phyloP scores from a whole-genome alignment of 2,329 filamentous ascomycete genomes.

The Emmonsia crescens region DNA sequence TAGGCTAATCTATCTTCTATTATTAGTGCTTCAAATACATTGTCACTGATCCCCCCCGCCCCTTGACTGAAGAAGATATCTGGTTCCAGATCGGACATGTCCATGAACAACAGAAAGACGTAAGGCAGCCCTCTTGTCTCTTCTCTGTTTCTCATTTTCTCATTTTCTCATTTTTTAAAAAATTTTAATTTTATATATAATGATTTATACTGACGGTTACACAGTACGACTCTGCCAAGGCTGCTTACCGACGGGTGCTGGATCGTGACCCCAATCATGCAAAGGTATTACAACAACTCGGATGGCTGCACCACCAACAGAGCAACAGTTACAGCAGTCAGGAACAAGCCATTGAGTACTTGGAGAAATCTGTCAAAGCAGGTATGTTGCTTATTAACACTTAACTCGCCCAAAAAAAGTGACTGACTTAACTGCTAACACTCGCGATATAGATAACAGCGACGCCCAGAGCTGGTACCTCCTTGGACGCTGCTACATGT shows the following conservation, averaged over 20 bases:
- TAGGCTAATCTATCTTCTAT: neutral
- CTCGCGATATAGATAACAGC: slow-evolving; percentile 56
- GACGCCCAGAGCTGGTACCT: slow-evolving; percentile 99
- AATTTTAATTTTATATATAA: too few relatives aligned
- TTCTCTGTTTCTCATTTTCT: neutral
- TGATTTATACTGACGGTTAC: slow-evolving; percentile 22
- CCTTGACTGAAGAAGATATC: slow-evolving; percentile 92
- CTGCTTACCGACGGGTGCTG: slow-evolving; percentile 82
- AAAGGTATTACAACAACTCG: slow-evolving; percentile 94
- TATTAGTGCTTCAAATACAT: slow-evolving; percentile 94
- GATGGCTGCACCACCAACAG: slow-evolving; percentile 95
- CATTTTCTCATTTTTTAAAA: neutral
- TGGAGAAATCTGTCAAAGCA: slow-evolving; percentile 90
- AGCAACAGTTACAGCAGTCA: slow-evolving; percentile 85
- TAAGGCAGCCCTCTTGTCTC: slow-evolving; percentile 49
- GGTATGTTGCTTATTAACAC: slow-evolving; percentile 46
- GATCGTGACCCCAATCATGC: slow-evolving; percentile 93
- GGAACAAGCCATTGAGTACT: slow-evolving; percentile 90
- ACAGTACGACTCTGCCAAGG: slow-evolving; percentile 86
- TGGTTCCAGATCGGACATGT: slow-evolving; percentile 99
- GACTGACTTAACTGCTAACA: neutral
- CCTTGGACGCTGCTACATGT: slow-evolving; percentile 96
- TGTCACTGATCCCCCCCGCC: slow-evolving; percentile 80
- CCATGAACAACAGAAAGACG: slow-evolving; percentile 97
- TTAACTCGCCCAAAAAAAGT: neutral